Percentiles rank a stretch among this genome's conserved stretches.
These are phyloP conservation scores for Osmozyma mogii DNA, from an alignment of 805 yeast genomes.

Conservation along the genomic window DNA sequence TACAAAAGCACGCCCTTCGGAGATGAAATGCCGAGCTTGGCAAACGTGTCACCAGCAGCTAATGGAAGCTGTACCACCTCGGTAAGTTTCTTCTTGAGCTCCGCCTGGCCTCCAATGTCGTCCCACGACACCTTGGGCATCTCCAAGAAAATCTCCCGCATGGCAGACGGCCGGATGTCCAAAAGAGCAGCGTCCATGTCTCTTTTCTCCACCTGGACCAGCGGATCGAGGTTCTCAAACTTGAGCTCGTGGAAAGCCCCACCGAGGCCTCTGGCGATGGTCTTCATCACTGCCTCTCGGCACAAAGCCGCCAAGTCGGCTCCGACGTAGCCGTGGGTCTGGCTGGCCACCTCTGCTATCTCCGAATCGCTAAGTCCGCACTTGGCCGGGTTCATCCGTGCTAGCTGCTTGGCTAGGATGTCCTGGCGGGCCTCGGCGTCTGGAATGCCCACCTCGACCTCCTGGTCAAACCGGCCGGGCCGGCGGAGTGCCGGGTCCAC, in stretches of 20 bases:
- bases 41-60: conserved; percentile 71
- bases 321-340: conserved; percentile 96
- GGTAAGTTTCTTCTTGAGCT: conserved; percentile 66
- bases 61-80: conserved; percentile 93
- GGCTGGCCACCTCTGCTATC: conserved; percentile 55
- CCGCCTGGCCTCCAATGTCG: conserved; percentile 94
- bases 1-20: conserved; percentile 90
- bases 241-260: conserved; percentile 1
- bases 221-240: conserved; percentile 2
- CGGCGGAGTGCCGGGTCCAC: conserved; percentile 69
- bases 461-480: conserved; percentile 87
- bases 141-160: conserved; percentile 91
- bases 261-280: conserved; percentile 55
- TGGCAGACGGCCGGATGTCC: conserved; percentile 90
- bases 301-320: conserved; percentile 87
- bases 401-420: conserved; percentile 58
- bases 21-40: conserved; percentile 70
- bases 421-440: conserved; percentile 73
- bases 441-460: conserved; percentile 87
- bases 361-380: conserved; percentile 47
- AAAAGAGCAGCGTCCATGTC: conserved; percentile 69
- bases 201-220: conserved; percentile 38
- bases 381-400: conserved; percentile 35
- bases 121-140: conserved; percentile 91
- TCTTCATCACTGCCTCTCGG: conserved; percentile 80